Evolutionary conservation across 495 filamentous ascomycete species (phyloP), one percentile per base, ranked within the genome.

Genomic region (Lentithecium fluviatile): DNA sequence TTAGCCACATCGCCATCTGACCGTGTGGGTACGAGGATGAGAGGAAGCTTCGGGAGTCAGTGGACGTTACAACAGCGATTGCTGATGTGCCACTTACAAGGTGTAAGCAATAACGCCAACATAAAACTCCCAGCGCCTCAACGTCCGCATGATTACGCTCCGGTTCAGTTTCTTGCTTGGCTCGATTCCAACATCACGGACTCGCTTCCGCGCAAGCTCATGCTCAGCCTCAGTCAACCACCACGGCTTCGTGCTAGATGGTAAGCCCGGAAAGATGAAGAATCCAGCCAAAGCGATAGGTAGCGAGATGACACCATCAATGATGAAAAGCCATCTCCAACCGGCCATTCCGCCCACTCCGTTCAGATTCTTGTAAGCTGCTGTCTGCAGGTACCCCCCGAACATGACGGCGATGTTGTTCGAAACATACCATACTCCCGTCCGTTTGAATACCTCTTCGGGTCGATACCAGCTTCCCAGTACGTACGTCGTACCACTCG

Each of bases 311-410:
- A 75, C 80, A 50, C 88, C 88, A 69, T 91, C 88, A 48, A 92
- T 88, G 64, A 91, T 85, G 78, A 89, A 90, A 11, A 90, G 73
- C 87, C 87, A 90, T 47, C 79, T 78, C 79, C 81, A 84, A 6
- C 73, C 73, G 17, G 59, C 38, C 32, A 69, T 56, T 21, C 73
- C 69, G 23, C 72, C 72, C 0, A 67, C 69, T 19, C 71, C 70
- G 50, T 74, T 74, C 17, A 75, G 59, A 48, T 56, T 67, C 34
- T 70, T 70, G 60, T 80, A 82, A 10, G 81, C 82, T 0, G 76
- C 82, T 0, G 81, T 75, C 78, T 83, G 79, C 0, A 88, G 74
- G 51, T 77, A 83, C 6, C 69, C 70, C 7, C 65, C 64, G 52
- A 75, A 76, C 20, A 72, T 72, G 17, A 71, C 71, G 7, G 62